Percentiles rank a stretch among this genome's conserved stretches.
phyloP scores from a whole-genome alignment of 345 rosid species.

The Citrus cavaleriei region DNA sequence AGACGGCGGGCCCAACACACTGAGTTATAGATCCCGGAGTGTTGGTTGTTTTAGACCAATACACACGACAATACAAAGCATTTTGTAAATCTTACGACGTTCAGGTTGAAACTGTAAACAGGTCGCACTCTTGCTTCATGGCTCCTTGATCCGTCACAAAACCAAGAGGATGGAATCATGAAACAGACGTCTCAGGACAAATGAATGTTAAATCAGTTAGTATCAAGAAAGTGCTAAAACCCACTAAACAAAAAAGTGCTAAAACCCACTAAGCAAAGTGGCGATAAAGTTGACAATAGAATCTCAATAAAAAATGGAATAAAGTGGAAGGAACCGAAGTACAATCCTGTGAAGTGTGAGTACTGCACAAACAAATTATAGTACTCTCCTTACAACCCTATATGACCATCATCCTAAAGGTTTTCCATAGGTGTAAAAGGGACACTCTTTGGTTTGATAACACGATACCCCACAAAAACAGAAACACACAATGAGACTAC shows the following conservation, averaged over 20 bases:
- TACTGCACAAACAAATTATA: constrained; percentile 16
- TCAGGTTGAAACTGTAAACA: no score
- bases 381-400: constrained; percentile 20
- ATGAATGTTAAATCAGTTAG: background rate
- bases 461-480: constrained; percentile 55
- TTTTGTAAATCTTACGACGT: background rate
- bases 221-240: background rate
- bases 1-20: no score
- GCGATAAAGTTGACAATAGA: constrained; percentile 6
- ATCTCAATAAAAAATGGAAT: background rate
- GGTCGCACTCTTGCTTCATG: background rate
- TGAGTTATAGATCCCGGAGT: no score
- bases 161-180: background rate
- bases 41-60: no score
- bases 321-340: constrained; percentile 17
- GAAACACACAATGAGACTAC: constrained; percentile 55
- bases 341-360: constrained; percentile 22
- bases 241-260: constrained; percentile 3
- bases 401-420: constrained; percentile 24
- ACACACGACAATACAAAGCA: background rate
- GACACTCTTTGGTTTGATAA: constrained; percentile 26
- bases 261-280: constrained; percentile 9
- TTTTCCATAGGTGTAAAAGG: constrained; percentile 46
- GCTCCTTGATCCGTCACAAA: background rate
- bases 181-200: background rate